Conservation (phyloP, 2,329 filamentous ascomycete species). For the Metarhizium anisopliae region DNA sequence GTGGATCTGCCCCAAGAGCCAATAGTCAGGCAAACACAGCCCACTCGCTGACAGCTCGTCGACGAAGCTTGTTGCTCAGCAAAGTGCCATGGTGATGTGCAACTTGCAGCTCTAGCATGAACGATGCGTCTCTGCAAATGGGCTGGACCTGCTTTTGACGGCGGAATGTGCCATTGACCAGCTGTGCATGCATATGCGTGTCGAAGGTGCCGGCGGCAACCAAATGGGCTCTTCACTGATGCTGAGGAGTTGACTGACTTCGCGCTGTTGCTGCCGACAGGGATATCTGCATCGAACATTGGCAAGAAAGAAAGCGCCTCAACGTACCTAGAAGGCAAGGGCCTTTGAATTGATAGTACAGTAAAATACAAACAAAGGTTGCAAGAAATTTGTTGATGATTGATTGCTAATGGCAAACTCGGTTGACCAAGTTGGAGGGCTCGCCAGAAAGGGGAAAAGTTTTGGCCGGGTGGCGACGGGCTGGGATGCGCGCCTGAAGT, state of each 20-base stretch:
- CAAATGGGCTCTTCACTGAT: not conserved
- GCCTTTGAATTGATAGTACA: not conserved
- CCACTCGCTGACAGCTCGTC: not conserved
- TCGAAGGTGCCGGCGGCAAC: no score
- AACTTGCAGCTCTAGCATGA: not conserved
- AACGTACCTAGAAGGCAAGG: slow-evolving; percentile 4
- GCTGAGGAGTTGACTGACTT: not conserved
- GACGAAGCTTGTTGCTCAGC: not conserved
- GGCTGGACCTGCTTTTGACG: not conserved
- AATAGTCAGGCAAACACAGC: not conserved
- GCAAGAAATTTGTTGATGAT: not conserved
- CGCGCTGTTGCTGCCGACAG: not conserved
- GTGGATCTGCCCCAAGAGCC: not conserved
- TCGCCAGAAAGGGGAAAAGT: slow-evolving; percentile 18
- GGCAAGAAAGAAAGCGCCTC: not conserved
- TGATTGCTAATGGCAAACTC: not conserved
- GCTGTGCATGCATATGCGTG: no score
- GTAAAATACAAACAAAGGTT: slow-evolving; percentile 5
- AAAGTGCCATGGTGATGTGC: not conserved
- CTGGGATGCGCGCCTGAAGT: slow-evolving; percentile 22
- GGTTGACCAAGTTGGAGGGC: not conserved
- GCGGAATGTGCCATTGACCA: not conserved
- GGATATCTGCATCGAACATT: not conserved
- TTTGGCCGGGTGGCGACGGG: slow-evolving; percentile 13
- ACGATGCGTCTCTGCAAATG: not conserved